Evolutionary conservation across 2,329 filamentous ascomycete species (phyloP).

Genomic region (Cladosporium sp.): DNA sequence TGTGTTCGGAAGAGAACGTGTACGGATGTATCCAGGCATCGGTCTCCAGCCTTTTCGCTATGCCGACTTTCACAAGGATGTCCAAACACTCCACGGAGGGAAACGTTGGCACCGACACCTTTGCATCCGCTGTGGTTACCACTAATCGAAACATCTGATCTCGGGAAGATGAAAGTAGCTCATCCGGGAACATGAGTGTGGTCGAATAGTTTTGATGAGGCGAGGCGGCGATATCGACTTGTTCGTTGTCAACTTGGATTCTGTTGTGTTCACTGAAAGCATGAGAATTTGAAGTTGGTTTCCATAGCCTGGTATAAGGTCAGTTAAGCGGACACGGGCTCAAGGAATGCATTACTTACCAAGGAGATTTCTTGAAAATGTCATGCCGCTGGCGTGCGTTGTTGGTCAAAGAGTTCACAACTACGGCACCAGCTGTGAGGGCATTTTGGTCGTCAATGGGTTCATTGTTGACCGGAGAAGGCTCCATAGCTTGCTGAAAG

Average conservation of each 20-base stretch:
- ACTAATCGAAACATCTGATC: conserved; percentile 37
- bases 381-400: conserved; percentile 20
- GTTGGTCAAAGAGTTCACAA: not conserved
- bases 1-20: conserved; percentile 30
- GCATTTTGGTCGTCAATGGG: not conserved
- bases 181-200: conserved; percentile 29
- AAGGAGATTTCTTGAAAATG: conserved; percentile 23
- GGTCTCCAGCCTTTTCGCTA: conserved; percentile 35
- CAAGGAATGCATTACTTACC: not conserved
- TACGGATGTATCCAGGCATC: conserved; percentile 39
- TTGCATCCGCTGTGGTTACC: conserved; percentile 32
- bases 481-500: conserved; percentile 22
- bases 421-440: not conserved
- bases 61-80: conserved; percentile 35
- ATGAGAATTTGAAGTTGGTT: conserved; percentile 32
- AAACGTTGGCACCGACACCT: conserved; percentile 34
- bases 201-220: conserved; percentile 33
- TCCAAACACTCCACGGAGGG: conserved; percentile 34
- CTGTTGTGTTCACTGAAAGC: conserved; percentile 34
- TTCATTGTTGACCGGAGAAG: not conserved
- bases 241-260: conserved; percentile 31
- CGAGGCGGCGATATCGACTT: conserved; percentile 33
- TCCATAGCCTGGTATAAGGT: conserved; percentile 28
- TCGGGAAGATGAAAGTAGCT: conserved; percentile 26
- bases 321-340: not conserved